Evolutionary conservation across 2,329 filamentous ascomycete genomes (phyloP), one percentile per base, ranked within the genome.

Genomic region (Xylaria sp.): DNA sequence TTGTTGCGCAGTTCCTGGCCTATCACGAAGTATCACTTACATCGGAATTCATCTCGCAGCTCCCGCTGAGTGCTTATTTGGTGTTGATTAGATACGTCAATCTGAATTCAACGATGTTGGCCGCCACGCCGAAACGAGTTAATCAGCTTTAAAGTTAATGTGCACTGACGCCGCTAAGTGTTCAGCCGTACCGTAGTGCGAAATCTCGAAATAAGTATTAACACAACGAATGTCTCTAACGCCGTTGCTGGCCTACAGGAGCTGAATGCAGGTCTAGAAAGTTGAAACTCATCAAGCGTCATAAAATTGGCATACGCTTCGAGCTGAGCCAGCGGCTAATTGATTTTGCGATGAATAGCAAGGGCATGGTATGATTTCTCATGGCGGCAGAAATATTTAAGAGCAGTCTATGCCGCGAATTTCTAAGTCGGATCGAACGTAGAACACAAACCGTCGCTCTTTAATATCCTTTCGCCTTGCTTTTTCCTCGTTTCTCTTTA

Each of bases 101-200:
- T n/a, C 20, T 3, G 18, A 46, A 7, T 46, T 18, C 41, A 46
- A n/a, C 18, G 18, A 2, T 46, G 2, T 46, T 18, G 41, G 5
- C 15, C 5, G 18, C 13, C 15, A 46, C 41, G 15, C 41, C 5
- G 18, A 46, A 46, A 46, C 41, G 15, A 46, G 41, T 46, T 46
- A 46, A 15, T 7, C 5, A 7, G 18, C 41, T 5, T 46, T 46
- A n/a, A 46, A 7, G 41, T 18, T 46, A 46, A 46, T n/a, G 7
- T 46, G 41, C 41, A n/a, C 18, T 15, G 18, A 46, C 41, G 41
- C 41, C 15, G 18, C 13, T 2, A 18, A n/a, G 41, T 18, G 18
- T 46, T 46, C 41, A 46, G 41, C 41, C 41, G 41, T 46, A 46
- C 41, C 41, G 41, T 46, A 46, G 41, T 46, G 41, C 41, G 41